Base-by-base conservation (phyloP, 352 stramenopile genomes). In the Thalassiosira livingstoniorum region DNA sequence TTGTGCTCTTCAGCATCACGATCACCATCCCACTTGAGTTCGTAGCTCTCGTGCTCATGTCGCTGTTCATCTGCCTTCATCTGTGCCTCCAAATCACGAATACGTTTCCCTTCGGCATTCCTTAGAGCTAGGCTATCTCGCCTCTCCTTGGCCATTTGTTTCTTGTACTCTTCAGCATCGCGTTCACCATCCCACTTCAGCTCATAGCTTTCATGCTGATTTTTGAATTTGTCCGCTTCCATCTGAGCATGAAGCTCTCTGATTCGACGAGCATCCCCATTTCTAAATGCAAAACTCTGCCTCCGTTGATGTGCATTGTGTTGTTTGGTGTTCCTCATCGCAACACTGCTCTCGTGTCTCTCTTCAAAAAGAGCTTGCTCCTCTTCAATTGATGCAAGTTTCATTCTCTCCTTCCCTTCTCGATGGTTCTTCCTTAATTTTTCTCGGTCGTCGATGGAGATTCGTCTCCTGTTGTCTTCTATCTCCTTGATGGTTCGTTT, bases 151-250 rank as follows among this genome's bases (percentile, higher is more conserved):
- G 58, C 81, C 54, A 91, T 57, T 74, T 89, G 18, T 31, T 83
- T 83, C 62, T 87, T 85, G 67, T 93, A 93, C 10, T 70, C 84
- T 21, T 92, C 85, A 37, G 87, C 86, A 75, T 94, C 90, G 21
- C 67, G 67, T 15, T 87, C 88, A 21, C 84, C 90, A 27, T 66
- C 80, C 60, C 78, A 80, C 23, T 83, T 90, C 0, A 93, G 68
- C 60, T 92, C 84, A 45, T 85, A 90, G 45, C 82, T 90, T 32
- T 82, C 39, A 60, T 91, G 82, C 54, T 90, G 54, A 11, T 74
- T 27, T 42, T 83, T 21, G 45, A 83, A 32, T 29, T 76, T 66
- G 21, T 93, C 75, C n/a, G 63, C 51, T 69, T 84, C 53, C 67
- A 79, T 88, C 67, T 87, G 47, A 4, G 73, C 66, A 54, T 75